Percentiles rank a stretch among this genome's conserved stretches.
Evolutionary conservation across 2,329 filamentous ascomycete species (phyloP).

Genomic region (Colletotrichum navitas): DNA sequence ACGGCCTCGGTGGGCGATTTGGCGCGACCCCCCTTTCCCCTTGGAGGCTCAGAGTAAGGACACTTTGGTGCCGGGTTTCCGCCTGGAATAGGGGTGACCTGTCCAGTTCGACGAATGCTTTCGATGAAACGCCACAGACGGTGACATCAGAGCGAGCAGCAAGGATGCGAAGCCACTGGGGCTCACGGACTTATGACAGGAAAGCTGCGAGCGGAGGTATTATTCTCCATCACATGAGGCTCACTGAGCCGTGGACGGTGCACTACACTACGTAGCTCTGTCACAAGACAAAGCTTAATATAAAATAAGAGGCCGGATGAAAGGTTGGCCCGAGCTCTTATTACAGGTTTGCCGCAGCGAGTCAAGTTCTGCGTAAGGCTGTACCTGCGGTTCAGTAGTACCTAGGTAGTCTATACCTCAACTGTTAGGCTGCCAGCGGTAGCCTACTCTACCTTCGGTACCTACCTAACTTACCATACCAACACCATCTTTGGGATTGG

Average conservation of each 20-base stretch:
- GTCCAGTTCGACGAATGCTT: background rate
- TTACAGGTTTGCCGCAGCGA: background rate
- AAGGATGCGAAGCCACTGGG: background rate
- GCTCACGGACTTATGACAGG: background rate
- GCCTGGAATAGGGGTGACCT: background rate
- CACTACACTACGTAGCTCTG: background rate
- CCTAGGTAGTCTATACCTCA: too few relatives aligned
- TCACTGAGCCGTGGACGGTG: background rate
- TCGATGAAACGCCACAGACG: conserved; percentile 1
- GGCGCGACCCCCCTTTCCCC: background rate
- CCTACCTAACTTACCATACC: background rate
- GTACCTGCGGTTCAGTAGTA: background rate
- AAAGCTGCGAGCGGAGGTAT: background rate
- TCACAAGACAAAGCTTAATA: background rate
- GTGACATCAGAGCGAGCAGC: conserved; percentile 2
- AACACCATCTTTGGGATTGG: background rate
- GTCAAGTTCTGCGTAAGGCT: background rate
- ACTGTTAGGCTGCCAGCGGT: background rate
- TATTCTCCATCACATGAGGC: background rate
- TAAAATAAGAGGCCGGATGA: background rate
- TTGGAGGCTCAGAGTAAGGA: background rate
- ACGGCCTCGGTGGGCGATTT: conserved; percentile 9
- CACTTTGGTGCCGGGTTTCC: background rate
- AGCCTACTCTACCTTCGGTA: background rate
- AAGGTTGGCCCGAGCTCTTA: too few relatives aligned